phyloP scores from a whole-genome alignment of 306 rosid genomes.

The Fragaria ananassa region DNA sequence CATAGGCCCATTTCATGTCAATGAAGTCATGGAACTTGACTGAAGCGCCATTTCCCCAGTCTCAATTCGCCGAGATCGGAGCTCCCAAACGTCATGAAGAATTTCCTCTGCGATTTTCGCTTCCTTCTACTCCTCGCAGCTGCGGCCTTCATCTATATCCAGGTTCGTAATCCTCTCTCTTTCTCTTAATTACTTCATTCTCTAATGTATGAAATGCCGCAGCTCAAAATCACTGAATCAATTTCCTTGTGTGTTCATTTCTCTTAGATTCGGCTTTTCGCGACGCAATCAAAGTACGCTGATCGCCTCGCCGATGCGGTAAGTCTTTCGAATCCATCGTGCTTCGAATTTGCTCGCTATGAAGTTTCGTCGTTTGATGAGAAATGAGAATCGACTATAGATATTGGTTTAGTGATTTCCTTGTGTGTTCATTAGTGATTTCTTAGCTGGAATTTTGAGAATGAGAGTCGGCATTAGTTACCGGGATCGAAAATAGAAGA shows the following conservation, averaged over 20 bases:
- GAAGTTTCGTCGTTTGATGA: background rate
- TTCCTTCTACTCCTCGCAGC: constrained; percentile 77
- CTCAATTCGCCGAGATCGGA: background rate
- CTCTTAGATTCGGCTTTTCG: constrained; percentile 72
- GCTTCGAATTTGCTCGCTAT: background rate
- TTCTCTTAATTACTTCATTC: background rate
- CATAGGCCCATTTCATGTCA: too few relatives aligned
- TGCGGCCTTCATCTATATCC: constrained; percentile 75
- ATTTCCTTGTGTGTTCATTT: background rate
- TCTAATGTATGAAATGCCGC: background rate
- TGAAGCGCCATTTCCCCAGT: too few relatives aligned
- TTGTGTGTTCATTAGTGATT: background rate
- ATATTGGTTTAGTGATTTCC: background rate
- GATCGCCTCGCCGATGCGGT: constrained; percentile 94
- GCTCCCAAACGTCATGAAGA: constrained; percentile 44
- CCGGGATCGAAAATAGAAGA: background rate
- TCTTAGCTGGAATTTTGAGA: background rate
- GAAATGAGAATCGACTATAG: constrained; percentile 1
- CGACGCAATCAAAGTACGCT: constrained; percentile 79
- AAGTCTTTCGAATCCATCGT: constrained; percentile 19
- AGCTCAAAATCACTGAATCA: background rate
- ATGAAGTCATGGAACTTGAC: background rate
- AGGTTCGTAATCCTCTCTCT: constrained; percentile 41
- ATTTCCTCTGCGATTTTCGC: constrained; percentile 73
- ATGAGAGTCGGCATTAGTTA: background rate